Conservation (phyloP, 352 stramenopile genomes). For the Phytophthora nicotianae region DNA sequence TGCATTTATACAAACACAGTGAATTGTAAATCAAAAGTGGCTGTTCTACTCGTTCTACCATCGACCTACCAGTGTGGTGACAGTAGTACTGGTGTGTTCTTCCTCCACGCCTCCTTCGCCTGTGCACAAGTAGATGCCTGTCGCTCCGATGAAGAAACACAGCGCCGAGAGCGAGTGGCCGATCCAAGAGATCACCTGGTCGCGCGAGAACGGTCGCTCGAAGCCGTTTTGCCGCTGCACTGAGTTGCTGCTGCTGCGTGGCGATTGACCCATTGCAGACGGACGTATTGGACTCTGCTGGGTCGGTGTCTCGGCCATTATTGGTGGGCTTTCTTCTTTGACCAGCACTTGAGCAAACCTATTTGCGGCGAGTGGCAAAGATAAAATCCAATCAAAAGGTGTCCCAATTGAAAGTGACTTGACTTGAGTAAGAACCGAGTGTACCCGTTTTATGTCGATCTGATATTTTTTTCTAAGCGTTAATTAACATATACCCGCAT, state of each 20-base stretch:
- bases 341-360: constrained; percentile 6
- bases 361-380: constrained; percentile 21
- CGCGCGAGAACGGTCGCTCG: constrained; percentile 68
- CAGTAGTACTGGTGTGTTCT: constrained; percentile 15
- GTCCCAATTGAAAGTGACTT: constrained; percentile 4
- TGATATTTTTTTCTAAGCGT: constrained; percentile 25
- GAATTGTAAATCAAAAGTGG: constrained; percentile 1
- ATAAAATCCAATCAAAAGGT: constrained; percentile 18
- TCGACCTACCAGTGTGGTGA: constrained; percentile 32
- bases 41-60: neutral
- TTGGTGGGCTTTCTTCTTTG: neutral
- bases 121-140: constrained; percentile 33
- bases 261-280: constrained; percentile 19
- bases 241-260: constrained; percentile 17
- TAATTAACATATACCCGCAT: too few species aligned
- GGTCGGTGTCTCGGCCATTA: neutral
- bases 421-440: constrained; percentile 12
- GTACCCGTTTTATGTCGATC: constrained; percentile 21
- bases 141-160: constrained; percentile 62
- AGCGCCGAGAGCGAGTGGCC: constrained; percentile 69
- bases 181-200: constrained; percentile 79
- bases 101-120: constrained; percentile 21
- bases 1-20: constrained; percentile 19
- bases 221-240: constrained; percentile 72
- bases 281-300: constrained; percentile 13